Evolutionary conservation across 2,329 filamentous ascomycete genomes (phyloP), one percentile per base, ranked within the genome.

Genomic region (Alternaria gansuensis): DNA sequence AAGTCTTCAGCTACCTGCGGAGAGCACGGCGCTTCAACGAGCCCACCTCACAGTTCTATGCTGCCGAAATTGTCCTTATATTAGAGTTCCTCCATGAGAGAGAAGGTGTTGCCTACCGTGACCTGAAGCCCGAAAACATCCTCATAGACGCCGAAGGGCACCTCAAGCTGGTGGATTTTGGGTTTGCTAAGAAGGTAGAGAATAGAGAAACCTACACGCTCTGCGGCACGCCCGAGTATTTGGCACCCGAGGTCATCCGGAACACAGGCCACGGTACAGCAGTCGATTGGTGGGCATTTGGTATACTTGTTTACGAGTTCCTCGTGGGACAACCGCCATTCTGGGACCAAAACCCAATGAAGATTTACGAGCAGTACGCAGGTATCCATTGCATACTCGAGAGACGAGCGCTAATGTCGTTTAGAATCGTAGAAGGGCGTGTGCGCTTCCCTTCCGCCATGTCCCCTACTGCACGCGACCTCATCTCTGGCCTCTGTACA

Each of bases 221-320:
- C 28, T 94, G 91, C 77, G 91, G 91, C 50, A 94, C 91, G 2
- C 91, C 91, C 44, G 91, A 94, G 74, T 94, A 94, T 75, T 86
- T 94, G 44, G 91, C 91, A 2, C 91, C 91, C 5, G 91, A 94
- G 79, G 91, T 94, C 40, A 93, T 94, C 67, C 87, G 92, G 65
- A 93, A 92, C 75, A 92, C 91, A 74, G 85, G 87, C 23, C 87
- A 89, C 68, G 86, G 87, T 52, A 83, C 85, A 45, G 90, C 91
- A 13, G 91, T 94, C 34, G 91, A 94, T 80, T 94, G 91, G 91
- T 94, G 91, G 91, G 91, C 91, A 0, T 82, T 95, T 66, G 91
- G 91, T 26, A 93, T 94, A 66, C 78, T 95, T 56, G 88, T 94
- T 59, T 94, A 92, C 76, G 91, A 95, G 74, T 94, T 94, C 73